Base-by-base conservation (phyloP, 2,329 filamentous ascomycete genomes). In the Penicillium sp. region DNA sequence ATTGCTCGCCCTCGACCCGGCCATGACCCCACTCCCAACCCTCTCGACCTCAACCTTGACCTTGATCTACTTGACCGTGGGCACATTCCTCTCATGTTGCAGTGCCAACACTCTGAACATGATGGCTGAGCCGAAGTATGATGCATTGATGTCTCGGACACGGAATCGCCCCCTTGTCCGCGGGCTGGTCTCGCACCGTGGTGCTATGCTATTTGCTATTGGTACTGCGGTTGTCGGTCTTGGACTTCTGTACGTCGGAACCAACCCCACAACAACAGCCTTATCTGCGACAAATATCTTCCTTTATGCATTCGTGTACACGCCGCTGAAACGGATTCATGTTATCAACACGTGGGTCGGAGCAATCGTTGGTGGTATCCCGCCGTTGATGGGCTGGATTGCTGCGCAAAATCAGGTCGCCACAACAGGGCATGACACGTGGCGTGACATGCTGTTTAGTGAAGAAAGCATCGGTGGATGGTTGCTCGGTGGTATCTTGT, bases 301-400 rank as follows among this genome's bases (percentile, higher is more conserved):
- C 6, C 82, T 99, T 2, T 99, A 99, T 67, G 95, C 93, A 0
- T 93, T 91, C 55, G 80, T 93, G 0, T 99, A 99, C 75, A 99
- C 95, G 0, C 93, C 93, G 0, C 78, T 98, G 69, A 99, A 99
- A 77, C 88, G 92, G 7, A 80, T 97, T 13, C 90, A 89, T 3
- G 90, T 88, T 10, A 77, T 93, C 57, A 99, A 99, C 71, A 99
- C 95, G 0, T 99, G 95, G 95, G 85, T 96, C 16, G 95, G 95
- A 16, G 95, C 93, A 3, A 76, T 99, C 0, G 91, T 99, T 0
- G 95, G 95, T 60, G 93, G 89, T 1, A 96, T 99, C 55, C 93
- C 95, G 0, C 95, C 95, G 0, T 78, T 99, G 31, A 99, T 99
- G 95, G 95, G 95, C 63, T 99, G 95, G 95, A 91, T 92, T 16